These are phyloP conservation scores for Salix dunnii DNA, from an alignment of 345 rosid genomes.

Conservation along the genomic window DNA sequence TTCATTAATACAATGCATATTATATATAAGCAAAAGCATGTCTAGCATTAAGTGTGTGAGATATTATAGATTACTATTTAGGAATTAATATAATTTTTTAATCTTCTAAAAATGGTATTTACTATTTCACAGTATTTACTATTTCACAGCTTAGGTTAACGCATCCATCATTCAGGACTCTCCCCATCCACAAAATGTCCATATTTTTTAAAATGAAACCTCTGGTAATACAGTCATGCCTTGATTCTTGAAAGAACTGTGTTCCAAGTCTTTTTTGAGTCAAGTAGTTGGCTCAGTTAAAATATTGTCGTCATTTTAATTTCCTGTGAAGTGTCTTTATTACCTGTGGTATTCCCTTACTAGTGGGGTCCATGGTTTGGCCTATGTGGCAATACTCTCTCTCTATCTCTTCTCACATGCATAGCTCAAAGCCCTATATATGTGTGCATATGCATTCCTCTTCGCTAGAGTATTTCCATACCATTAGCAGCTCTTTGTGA, in stretches of 20 bases:
- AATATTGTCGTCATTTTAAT: not conserved
- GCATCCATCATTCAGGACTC: not conserved
- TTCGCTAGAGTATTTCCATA: conserved; percentile 15
- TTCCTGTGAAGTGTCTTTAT: conserved; percentile 11
- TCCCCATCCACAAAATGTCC: conserved; percentile 10
- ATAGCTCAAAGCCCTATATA: conserved; percentile 13
- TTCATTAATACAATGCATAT: too few species aligned
- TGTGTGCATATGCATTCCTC: conserved; percentile 20
- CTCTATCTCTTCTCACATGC: not conserved
- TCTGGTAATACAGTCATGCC: conserved; percentile 7
- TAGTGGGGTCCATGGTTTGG: conserved; percentile 38
- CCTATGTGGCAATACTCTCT: conserved; percentile 20
- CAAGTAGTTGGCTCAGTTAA: not conserved
- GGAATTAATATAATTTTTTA: too few species aligned
- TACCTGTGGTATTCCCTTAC: conserved; percentile 13
- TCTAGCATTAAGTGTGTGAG: too few species aligned
- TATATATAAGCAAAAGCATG: too few species aligned
- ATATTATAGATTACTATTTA: too few species aligned
- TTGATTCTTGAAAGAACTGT: not conserved
- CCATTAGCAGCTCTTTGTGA: not conserved
- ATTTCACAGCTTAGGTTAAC: too few species aligned
- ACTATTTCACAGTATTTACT: too few species aligned
- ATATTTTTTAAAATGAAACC: not conserved
- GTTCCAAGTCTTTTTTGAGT: conserved; percentile 1
- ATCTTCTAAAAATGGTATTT: too few species aligned